Conservation (phyloP, 2,329 filamentous ascomycete genomes). For the Chaetomiaceae sp. region DNA sequence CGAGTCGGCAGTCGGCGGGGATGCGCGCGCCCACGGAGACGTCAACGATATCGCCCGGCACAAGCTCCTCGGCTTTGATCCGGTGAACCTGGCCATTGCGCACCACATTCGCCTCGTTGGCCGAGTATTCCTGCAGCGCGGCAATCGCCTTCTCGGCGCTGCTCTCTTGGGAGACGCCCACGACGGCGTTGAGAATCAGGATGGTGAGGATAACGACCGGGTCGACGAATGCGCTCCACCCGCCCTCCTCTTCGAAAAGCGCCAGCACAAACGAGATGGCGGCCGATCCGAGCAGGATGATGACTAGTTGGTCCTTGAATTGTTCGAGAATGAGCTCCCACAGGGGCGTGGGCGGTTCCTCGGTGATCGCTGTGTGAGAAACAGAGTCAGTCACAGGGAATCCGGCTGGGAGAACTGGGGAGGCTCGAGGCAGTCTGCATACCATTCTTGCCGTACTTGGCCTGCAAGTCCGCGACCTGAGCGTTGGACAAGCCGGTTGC, state of each 20-base stretch:
- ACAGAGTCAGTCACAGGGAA: slow-evolving; percentile 8
- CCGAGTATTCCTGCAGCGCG: slow-evolving; percentile 96
- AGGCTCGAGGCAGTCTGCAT: too few species aligned
- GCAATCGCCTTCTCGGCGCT: slow-evolving; percentile 98
- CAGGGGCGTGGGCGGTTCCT: slow-evolving; percentile 90
- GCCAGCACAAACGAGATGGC: slow-evolving; percentile 90
- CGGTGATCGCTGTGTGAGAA: slow-evolving; percentile 49
- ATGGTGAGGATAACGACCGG: slow-evolving; percentile 97
- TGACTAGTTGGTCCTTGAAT: slow-evolving; percentile 97
- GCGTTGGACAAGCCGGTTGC: slow-evolving; percentile 50
- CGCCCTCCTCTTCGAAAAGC: slow-evolving; percentile 85
- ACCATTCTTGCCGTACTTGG: slow-evolving; percentile 63
- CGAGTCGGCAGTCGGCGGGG: slow-evolving; percentile 85
- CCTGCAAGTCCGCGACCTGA: slow-evolving; percentile 50
- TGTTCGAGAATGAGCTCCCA: slow-evolving; percentile 98
- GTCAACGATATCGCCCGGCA: slow-evolving; percentile 87
- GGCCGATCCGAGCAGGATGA: slow-evolving; percentile 89
- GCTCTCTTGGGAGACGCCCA: slow-evolving; percentile 97
- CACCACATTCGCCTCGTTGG: slow-evolving; percentile 91
- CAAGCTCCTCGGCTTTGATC: slow-evolving; percentile 93
- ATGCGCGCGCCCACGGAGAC: slow-evolving; percentile 88
- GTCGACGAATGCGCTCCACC: slow-evolving; percentile 96
- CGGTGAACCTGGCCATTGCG: slow-evolving; percentile 72
- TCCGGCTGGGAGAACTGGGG: neutral
- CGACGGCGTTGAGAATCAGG: slow-evolving; percentile 90